Evolutionary conservation across 1,284 basidiomycete genomes (phyloP).

Genomic region (Fomitopsis schrenkii): DNA sequence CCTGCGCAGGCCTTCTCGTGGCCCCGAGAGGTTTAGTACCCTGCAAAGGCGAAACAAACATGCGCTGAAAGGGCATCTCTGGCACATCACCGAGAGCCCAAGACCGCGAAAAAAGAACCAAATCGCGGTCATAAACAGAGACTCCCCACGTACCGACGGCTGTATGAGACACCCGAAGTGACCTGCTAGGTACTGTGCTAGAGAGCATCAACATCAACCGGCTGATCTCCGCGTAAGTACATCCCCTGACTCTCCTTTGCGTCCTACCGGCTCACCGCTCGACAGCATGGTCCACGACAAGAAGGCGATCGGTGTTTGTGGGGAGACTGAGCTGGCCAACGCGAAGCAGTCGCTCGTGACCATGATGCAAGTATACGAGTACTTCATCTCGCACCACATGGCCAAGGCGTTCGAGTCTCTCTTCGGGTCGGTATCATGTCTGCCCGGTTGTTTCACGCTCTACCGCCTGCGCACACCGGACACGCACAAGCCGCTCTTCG

Average conservation of each 20-base stretch:
- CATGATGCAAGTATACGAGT: slow-evolving; percentile 98
- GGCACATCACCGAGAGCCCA: too few species aligned
- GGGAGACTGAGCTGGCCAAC: slow-evolving; percentile 89
- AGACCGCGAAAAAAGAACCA: too few species aligned
- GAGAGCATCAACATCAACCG: too few species aligned
- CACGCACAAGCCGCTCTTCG: slow-evolving; percentile 84
- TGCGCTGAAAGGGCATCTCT: too few species aligned
- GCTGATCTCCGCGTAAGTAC: slow-evolving; percentile 82
- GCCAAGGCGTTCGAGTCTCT: slow-evolving; percentile 97
- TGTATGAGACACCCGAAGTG: too few species aligned
- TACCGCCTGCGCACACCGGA: slow-evolving; percentile 93
- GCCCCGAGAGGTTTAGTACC: too few species aligned
- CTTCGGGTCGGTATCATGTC: slow-evolving; percentile 94
- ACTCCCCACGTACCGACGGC: too few species aligned
- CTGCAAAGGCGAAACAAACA: too few species aligned
- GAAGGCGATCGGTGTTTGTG: slow-evolving; percentile 90
- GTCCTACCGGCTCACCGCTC: slow-evolving; percentile 10
- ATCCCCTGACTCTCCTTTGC: neutral
- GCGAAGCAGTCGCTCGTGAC: slow-evolving; percentile 93
- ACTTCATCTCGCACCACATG: slow-evolving; percentile 96
- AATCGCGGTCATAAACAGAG: too few species aligned
- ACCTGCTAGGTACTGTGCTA: too few species aligned
- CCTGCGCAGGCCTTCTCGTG: too few species aligned
- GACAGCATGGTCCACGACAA: slow-evolving; percentile 87
- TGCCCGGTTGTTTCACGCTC: slow-evolving; percentile 96